Base-by-base conservation (phyloP, 1,284 basidiomycete species). In the Rhodotorula sp. region DNA sequence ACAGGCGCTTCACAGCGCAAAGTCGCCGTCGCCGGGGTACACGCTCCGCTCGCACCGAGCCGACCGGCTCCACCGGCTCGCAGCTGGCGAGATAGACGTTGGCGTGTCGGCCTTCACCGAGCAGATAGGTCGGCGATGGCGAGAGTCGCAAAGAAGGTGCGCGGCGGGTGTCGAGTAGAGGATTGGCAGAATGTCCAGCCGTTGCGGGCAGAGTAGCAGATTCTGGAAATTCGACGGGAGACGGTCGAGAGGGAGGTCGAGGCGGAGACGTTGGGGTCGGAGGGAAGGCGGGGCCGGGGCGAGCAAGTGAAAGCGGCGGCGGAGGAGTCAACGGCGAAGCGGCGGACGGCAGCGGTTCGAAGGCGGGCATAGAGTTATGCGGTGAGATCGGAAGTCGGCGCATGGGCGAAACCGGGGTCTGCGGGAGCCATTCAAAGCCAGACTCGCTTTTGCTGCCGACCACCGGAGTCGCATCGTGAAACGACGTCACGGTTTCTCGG, bases 51-150 rank as follows among this genome's bases (percentile, higher is more conserved):
- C 12, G 31, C 10, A 26, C 16, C 28, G 56, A 38, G 1, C 34
- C 56, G 19, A 19, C 38, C 23, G 34, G 19, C 5, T 10, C 60
- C 3, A 19, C 50, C 18, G 58, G 67, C 50, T 58, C 64, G 76
- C 81, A 83, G 15, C 79, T 74, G 21, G 80, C 81, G 34, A 84
- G 79, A 66, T 81, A 84, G 19, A 84, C 84, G 34, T 73, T 76
- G 12, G 84, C 82, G 70, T 83, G 82, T 23, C 83, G 72, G 0
- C 84, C 84, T 64, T 81, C 79, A 43, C 83, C 84, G 26, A 85
- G 78, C 10, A 81, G 76, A 67, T 80, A 81, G 0, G 73, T 68
- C 3, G 78, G 75, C 3, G 76, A 74, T 6, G 80, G 78, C 19
- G 72, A 60, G 5, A 83, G 69, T 6, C 82, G 79, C 10, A 79